Conservation (phyloP, 192 early-diverging fungal genomes). For the Gaertneriomyces sp. region DNA sequence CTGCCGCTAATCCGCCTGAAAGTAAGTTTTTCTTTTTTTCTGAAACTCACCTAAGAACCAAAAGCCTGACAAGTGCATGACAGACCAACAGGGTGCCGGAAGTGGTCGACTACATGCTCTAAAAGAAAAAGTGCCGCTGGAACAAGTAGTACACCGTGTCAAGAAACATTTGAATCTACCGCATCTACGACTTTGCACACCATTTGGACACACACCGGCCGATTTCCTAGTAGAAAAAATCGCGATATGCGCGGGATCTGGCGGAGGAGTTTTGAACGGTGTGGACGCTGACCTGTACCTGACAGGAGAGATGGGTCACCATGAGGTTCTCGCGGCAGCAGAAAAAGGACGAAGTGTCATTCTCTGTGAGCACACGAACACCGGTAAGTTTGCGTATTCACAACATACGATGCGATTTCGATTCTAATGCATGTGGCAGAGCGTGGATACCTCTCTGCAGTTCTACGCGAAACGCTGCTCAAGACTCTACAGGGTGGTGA, state of each 20-base stretch:
- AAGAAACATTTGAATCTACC: constrained; percentile 64
- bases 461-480: constrained; percentile 61
- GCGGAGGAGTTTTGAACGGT: constrained; percentile 51
- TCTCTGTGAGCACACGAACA: constrained; percentile 89
- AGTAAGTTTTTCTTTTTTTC: constrained; percentile 24
- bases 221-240: constrained; percentile 59
- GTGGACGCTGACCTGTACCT: constrained; percentile 74
- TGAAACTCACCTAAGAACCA: background rate
- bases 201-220: constrained; percentile 65
- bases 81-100: constrained; percentile 56
- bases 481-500: constrained; percentile 47
- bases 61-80: background rate
- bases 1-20: constrained; percentile 45
- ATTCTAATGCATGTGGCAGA: constrained; percentile 40
- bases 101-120: constrained; percentile 62
- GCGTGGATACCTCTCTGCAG: constrained; percentile 71
- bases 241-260: constrained; percentile 92
- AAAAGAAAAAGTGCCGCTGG: constrained; percentile 47
- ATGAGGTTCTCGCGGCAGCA: constrained; percentile 82
- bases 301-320: constrained; percentile 95
- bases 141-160: constrained; percentile 53
- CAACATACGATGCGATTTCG: background rate
- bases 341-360: constrained; percentile 63
- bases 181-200: constrained; percentile 52
- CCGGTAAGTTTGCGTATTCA: constrained; percentile 31